These are phyloP conservation scores for Rhinocladiella similis DNA, from an alignment of 2,329 filamentous ascomycete genomes.

Conservation along the genomic window DNA sequence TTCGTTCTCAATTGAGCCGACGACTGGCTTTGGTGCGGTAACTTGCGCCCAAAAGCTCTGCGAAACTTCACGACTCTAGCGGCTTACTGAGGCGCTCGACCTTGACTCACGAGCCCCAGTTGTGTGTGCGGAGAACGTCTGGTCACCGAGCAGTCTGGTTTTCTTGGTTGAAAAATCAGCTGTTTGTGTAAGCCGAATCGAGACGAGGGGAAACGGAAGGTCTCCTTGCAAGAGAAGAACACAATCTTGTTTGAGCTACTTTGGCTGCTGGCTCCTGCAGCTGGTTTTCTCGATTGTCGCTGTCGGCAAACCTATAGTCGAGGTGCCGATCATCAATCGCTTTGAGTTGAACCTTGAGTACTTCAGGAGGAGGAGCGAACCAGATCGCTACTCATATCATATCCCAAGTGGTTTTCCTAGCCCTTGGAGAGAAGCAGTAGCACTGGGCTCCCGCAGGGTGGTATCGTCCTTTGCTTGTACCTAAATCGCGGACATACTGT, in stretches of 20 bases:
- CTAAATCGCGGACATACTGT: slow-evolving; percentile 10
- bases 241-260: neutral
- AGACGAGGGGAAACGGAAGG: neutral
- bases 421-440: neutral
- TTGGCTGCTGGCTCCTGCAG: too few relatives aligned
- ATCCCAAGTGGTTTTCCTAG: neutral
- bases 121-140: neutral
- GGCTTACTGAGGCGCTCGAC: neutral
- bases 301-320: neutral
- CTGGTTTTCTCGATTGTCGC: neutral
- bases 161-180: slow-evolving; percentile 24
- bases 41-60: slow-evolving; percentile 8
- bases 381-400: neutral
- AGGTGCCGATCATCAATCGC: neutral
- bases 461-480: slow-evolving; percentile 22
- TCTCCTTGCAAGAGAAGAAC: neutral
- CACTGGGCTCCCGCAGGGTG: slow-evolving; percentile 11
- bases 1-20: slow-evolving; percentile 14
- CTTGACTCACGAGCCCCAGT: neutral
- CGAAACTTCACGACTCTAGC: neutral
- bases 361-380: neutral
- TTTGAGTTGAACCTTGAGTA: neutral
- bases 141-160: slow-evolving; percentile 7
- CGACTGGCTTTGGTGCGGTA: slow-evolving; percentile 8
- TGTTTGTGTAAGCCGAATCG: slow-evolving; percentile 1